Percentiles rank a stretch among this genome's conserved stretches.
These are phyloP conservation scores for Cryphonectria parasitica DNA, from an alignment of 2,329 filamentous ascomycete species.

Conservation along the genomic window DNA sequence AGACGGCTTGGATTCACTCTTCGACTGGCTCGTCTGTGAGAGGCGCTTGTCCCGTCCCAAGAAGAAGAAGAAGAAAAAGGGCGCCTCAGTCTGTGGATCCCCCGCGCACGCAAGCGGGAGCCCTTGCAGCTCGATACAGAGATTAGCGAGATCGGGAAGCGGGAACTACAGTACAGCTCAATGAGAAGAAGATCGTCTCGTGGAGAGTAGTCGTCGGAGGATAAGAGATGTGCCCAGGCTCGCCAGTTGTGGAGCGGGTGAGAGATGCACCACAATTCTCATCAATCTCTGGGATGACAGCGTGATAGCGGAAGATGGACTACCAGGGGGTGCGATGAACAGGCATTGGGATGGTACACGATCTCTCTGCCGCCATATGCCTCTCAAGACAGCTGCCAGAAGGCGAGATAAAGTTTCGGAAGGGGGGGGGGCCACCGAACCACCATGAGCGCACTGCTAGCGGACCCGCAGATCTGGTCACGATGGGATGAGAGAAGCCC, in stretches of 20 bases:
- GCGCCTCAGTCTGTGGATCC: constrained; percentile 1
- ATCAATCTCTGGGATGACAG: background rate
- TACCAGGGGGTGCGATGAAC: background rate
- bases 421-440: background rate
- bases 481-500: background rate
- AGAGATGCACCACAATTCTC: background rate
- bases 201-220: too few relatives aligned
- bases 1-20: background rate
- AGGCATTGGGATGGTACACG: background rate
- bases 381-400: background rate
- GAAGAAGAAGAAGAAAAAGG: background rate
- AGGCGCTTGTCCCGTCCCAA: background rate
- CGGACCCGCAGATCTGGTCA: background rate
- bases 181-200: background rate
- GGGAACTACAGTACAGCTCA: background rate
- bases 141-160: constrained; percentile 28
- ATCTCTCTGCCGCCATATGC: background rate
- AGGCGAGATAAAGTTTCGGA: background rate
- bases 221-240: background rate
- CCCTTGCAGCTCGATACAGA: constrained; percentile 24
- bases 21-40: background rate
- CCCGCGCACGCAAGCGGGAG: background rate
- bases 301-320: background rate
- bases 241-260: background rate
- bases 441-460: background rate